Evolutionary conservation across 1,284 basidiomycete species (phyloP).

Genomic region (Pisolithus thermaeus): DNA sequence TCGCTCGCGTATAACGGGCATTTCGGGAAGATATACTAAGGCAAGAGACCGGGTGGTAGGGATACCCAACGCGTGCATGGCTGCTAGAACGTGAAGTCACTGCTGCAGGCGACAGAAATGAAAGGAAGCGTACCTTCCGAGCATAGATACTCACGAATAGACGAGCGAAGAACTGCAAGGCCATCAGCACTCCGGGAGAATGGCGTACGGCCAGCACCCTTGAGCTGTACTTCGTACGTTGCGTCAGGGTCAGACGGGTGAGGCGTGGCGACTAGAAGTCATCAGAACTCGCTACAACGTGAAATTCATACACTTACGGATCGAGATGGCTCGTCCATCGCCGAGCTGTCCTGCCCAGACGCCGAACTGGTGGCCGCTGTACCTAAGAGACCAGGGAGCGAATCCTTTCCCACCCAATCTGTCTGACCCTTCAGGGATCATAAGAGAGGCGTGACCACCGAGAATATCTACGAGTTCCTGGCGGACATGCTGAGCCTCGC

Average conservation of each 20-base stretch:
- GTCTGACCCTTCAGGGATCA: conserved; percentile 36
- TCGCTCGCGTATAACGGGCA: conserved; percentile 76
- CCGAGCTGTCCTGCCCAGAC: conserved; percentile 95
- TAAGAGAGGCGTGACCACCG: conserved; percentile 71
- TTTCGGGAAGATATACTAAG: conserved; percentile 69
- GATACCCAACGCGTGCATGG: conserved; percentile 82
- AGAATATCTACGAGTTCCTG: conserved; percentile 77
- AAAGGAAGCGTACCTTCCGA: conserved; percentile 60
- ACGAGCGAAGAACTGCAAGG: conserved; percentile 86
- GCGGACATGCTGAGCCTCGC: conserved; percentile 40
- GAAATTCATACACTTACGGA: conserved; percentile 46
- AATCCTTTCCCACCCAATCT: conserved; percentile 43
- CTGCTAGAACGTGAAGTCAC: conserved; percentile 32
- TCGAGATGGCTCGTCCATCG: conserved; percentile 88
- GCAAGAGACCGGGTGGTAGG: conserved; percentile 88
- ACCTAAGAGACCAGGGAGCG: conserved; percentile 85
- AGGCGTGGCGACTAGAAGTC: conserved; percentile 62
- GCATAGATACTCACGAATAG: conserved; percentile 87
- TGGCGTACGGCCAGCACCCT: conserved; percentile 91
- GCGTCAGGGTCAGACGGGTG: conserved; percentile 53
- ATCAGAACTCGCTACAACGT: conserved; percentile 2
- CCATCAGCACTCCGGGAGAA: conserved; percentile 92
- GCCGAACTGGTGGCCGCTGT: conserved; percentile 92
- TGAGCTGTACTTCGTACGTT: conserved; percentile 85
- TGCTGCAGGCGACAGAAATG: neutral